Evolutionary conservation across 1,139 yeast genomes (phyloP), one percentile per base, ranked within the genome.

Genomic region (Taphrina communis): DNA sequence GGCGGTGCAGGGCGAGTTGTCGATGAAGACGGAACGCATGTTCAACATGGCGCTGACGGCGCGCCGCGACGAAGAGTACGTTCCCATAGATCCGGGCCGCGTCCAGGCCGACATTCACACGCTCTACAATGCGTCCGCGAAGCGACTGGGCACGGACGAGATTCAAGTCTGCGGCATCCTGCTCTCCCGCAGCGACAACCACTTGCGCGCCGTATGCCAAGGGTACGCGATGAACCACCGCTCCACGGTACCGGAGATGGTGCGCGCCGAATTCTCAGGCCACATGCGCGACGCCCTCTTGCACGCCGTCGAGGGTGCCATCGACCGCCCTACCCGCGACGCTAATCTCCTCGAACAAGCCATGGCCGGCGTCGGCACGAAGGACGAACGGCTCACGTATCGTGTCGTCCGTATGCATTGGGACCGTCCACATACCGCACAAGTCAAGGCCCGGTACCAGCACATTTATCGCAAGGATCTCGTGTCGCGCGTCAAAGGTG

Each of bases 341-440:
- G 75, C 75, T 1, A 72, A 69, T 52, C 56, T 70, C 69, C 61
- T 73, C 46, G 73, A 73, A 58, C 69, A 65, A 9, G 46, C 72
- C 19, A 73, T 73, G 75, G 66, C 71, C 14, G 75, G 75, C 1
- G 12, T 70, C 35, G 75, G 74, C 8, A 73, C 74, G 36, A 72
- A 73, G 66, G 75, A 73, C 51, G 65, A 71, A 48, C 42, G 72
- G 42, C 66, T 73, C 39, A 58, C 73, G 14, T 72, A 70, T 62
- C 66, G 75, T 9, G 66, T 73, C 21, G 73, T 73, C 9, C 38
- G 73, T 12, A 58, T 50, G 55, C 68, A 72, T 21, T 67, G 71
- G 70, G 62, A 63, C n/a, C 57, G 60, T n/a, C 55, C 55, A n/a
- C 67, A 63, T 51, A 55, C 48, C 42, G 55, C 51, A 19, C 46